phyloP scores from a whole-genome alignment of 768 basidiomycete species.

The Leccinum aurantiacum region DNA sequence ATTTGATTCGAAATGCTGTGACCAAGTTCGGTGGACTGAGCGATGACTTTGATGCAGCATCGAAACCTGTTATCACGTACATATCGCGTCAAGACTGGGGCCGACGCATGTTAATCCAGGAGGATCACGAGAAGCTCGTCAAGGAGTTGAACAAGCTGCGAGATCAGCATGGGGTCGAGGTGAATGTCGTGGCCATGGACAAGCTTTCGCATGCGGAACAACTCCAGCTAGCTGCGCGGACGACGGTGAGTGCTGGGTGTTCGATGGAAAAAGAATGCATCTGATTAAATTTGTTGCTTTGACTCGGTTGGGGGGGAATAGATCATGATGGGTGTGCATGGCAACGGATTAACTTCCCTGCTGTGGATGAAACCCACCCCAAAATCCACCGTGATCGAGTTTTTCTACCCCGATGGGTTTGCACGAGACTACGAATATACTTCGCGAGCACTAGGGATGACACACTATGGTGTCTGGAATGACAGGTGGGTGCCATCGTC shows the following conservation, averaged over 20 bases:
- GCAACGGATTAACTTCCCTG: conserved; percentile 85
- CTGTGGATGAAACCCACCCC: conserved; percentile 91
- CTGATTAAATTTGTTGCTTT: background rate
- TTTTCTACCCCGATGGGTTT: conserved; percentile 84
- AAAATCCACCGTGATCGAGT: conserved; percentile 86
- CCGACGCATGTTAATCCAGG: conserved; percentile 72
- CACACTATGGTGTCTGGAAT: conserved; percentile 84
- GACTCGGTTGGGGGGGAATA: conserved; percentile 28
- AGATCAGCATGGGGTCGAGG: conserved; percentile 76
- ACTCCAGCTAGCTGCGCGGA: conserved; percentile 74
- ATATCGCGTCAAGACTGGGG: conserved; percentile 89
- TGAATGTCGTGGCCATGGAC: conserved; percentile 86
- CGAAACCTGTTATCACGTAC: conserved; percentile 86
- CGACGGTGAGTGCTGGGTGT: conserved; percentile 61
- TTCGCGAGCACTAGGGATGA: conserved; percentile 78
- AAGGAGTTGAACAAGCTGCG: conserved; percentile 67
- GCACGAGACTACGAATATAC: conserved; percentile 86
- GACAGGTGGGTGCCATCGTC: conserved; percentile 45
- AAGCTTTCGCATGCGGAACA: conserved; percentile 79
- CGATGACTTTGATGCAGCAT: conserved; percentile 42
- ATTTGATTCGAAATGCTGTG: conserved; percentile 69
- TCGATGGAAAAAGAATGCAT: background rate
- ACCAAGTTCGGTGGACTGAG: conserved; percentile 67
- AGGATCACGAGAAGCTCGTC: conserved; percentile 80
- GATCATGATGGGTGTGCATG: conserved; percentile 96